Conservation (phyloP, 2,329 filamentous ascomycete species). For the Ustulina deusta region DNA sequence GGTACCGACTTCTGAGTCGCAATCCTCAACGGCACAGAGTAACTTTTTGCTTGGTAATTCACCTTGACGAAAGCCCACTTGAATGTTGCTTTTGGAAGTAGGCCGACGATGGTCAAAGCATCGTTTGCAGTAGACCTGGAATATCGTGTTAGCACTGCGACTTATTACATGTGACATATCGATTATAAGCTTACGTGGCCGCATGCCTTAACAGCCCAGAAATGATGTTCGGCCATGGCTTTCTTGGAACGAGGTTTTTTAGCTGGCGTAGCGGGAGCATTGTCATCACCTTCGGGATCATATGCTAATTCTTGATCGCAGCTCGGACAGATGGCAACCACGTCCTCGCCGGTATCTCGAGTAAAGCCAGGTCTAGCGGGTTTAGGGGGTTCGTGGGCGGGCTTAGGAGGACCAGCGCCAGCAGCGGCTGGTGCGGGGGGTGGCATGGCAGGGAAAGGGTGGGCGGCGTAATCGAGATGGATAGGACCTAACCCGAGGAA, state of each 20-base stretch:
- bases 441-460: slow-evolving; percentile 40
- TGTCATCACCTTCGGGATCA: slow-evolving; percentile 64
- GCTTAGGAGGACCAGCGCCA: slow-evolving; percentile 53
- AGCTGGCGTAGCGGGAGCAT: slow-evolving; percentile 46
- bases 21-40: slow-evolving; percentile 69
- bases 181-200: slow-evolving; percentile 77
- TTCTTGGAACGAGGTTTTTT: slow-evolving; percentile 62
- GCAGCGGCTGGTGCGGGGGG: background rate
- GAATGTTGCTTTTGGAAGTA: slow-evolving; percentile 49
- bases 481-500: slow-evolving; percentile 35
- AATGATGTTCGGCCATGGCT: slow-evolving; percentile 78
- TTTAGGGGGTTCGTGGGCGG: slow-evolving; percentile 72
- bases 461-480: slow-evolving; percentile 46
- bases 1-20: slow-evolving; percentile 63
- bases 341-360: slow-evolving; percentile 76
- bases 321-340: slow-evolving; percentile 83
- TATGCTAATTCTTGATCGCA: slow-evolving; percentile 87
- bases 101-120: slow-evolving; percentile 70
- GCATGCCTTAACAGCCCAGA: slow-evolving; percentile 91
- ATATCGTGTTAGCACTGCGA: slow-evolving; percentile 23
- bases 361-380: slow-evolving; percentile 82
- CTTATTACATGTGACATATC: background rate
- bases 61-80: slow-evolving; percentile 55
- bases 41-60: slow-evolving; percentile 51
- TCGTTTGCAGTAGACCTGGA: slow-evolving; percentile 71